A percentile compares a stretch with the other conserved stretches of the same genome.
Conservation (phyloP, 1,139 yeast genomes). For the Candida tropicalis region DNA sequence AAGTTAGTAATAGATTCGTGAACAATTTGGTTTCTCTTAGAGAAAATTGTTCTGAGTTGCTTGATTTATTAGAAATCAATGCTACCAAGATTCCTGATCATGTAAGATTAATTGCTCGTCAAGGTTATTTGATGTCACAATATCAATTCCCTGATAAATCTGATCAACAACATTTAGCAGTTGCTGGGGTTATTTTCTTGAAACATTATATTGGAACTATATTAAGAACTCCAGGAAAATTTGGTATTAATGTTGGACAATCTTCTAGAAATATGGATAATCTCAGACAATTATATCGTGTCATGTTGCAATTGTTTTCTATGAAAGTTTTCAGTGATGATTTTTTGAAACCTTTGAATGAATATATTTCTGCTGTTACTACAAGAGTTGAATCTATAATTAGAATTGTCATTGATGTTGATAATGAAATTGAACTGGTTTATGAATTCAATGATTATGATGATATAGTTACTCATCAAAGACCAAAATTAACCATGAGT, state of each 20-base stretch:
- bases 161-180: slow-evolving; percentile 58
- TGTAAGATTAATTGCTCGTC: slow-evolving; percentile 48
- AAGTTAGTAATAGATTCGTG: slow-evolving; percentile 69
- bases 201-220: slow-evolving; percentile 68
- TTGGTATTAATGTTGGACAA: slow-evolving; percentile 42
- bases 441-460: slow-evolving; percentile 69
- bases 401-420: slow-evolving; percentile 52
- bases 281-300: slow-evolving; percentile 58
- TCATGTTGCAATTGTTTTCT: slow-evolving; percentile 65
- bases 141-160: slow-evolving; percentile 53
- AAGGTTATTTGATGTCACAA: slow-evolving; percentile 38
- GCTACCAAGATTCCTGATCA: slow-evolving; percentile 59
- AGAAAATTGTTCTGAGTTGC: slow-evolving; percentile 64
- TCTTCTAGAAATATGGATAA: slow-evolving; percentile 45
- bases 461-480: slow-evolving; percentile 66
- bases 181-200: slow-evolving; percentile 69
- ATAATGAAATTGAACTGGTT: slow-evolving; percentile 55
- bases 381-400: slow-evolving; percentile 50
- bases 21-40: slow-evolving; percentile 74
- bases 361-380: slow-evolving; percentile 57
- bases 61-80: slow-evolving; percentile 42
- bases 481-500: slow-evolving; percentile 65
- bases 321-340: slow-evolving; percentile 73
- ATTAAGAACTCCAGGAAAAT: slow-evolving; percentile 68
- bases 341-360: slow-evolving; percentile 79